Base-by-base conservation (phyloP, 768 basidiomycete species). In the Chlorophyllum brunneum region DNA sequence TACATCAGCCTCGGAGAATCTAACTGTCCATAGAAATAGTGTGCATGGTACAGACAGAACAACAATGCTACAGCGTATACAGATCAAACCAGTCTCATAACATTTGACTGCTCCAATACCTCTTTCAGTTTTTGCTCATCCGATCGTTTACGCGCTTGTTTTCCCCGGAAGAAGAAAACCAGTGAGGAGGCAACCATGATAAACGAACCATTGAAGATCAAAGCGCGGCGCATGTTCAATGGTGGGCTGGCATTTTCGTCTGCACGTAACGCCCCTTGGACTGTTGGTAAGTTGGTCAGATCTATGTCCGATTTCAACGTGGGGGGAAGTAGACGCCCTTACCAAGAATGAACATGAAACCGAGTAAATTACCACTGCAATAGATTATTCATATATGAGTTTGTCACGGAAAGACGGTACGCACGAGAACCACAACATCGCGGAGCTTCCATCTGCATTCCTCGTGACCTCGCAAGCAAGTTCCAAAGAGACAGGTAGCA, bases 381-480 rank as follows among this genome's bases (percentile, higher is more conserved):
- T 8, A 43, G 22, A 30, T 3, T 2, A 22, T 18, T 38, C 23
- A 59, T 20, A 7, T 22, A 20, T 26, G 20, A 41, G 13, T 13
- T 11, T 36, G n/a, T n/a, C n/a, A 47, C 40, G 43, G 48, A 9
- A 43, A 6, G 31, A 24, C 16, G 49, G 39, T 22, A 73, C 83
- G 51, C 62, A 88, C 85, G 72, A 69, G 66, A 83, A 83, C 89
- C 90, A 93, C 20, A 92, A 60, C 23, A 90, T 63, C 0, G 89
- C 85, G 0, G 88, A 77, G 54, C 88, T 90, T 1, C 79, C 82
- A 51, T 90, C 87, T 1, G 89, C 79, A 60, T 89, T 91, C 51
- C 87, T 75, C 5, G 90, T 90, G 18, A 92, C 63, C 64, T 94
- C 92, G 33, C 83, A 86, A 11, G 79, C 85, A 18, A 94, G 78